Evolutionary conservation across 768 basidiomycete species (phyloP), one percentile per base, ranked within the genome.

Genomic region (Hericium rajendrae): DNA sequence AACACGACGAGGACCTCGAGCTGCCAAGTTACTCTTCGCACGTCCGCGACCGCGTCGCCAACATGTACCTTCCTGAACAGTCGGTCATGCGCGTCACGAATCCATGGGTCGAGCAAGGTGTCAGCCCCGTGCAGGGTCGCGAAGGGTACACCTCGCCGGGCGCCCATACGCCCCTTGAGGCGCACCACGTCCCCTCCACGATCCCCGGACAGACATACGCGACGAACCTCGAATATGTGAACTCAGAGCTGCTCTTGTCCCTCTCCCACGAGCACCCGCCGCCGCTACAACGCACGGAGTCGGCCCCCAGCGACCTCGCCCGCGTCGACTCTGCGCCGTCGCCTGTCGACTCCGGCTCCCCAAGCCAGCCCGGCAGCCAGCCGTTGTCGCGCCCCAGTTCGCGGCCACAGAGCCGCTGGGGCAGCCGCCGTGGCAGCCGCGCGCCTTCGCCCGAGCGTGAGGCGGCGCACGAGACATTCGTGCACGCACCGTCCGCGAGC

Each of bases 21-120:
- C 80, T 98, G 12, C 95, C 95, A 0, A 90, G 88, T 59, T 98
- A 98, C 70, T 78, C 77, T 18, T 83, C 90, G 53, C 95, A 98
- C 69, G 82, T 97, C 24, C 82, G 89, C 43, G 95, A 98, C 68
- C 81, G 95, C 39, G 85, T 97, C 46, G 86, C 88, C 43, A 86
- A 86, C 62, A 83, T 86, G 80, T 86, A 76, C 60, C 68, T 88
- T 3, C 78, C 85, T 0, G 85, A 85, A 49, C 71, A 78, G 16
- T 77, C 77, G n/a, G 80, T 79, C 1, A 72, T 84, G 68, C 82
- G 84, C 15, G 78, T 85, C 38, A 72, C 75, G 6, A 87, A 86
- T 59, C 85, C 85, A 0, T 86, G 83, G 82, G 69, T 82, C 32
- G 61, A 67, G 63, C 57, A 69, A 64, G 73, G 73, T 37, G 66